Base-by-base conservation (phyloP, 1,284 basidiomycete species). In the Tylopilus orsonianus region DNA sequence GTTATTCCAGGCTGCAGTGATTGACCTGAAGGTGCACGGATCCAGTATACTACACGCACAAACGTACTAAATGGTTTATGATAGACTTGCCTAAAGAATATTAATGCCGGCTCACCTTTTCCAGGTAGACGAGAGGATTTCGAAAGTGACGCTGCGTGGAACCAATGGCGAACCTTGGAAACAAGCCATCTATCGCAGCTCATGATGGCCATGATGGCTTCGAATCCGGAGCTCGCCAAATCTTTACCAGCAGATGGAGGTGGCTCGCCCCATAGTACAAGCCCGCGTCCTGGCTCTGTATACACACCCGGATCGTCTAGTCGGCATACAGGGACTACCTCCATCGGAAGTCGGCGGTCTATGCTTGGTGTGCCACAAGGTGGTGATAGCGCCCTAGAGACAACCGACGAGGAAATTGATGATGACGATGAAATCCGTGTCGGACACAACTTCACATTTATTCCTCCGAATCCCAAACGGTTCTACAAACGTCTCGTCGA, bases 81-180 rank as follows among this genome's bases (percentile, higher is more conserved):
- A 36, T 39, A 71, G 87, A 90, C 87, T 26, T 94, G 91, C 64
- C 75, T 97, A 46, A 95, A 93, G 71, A 92, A 94, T 55, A 89
- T 98, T 65, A 90, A 88, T 51, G 86, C 90, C 7, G 88, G 91
- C 34, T 76, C 80, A 18, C 72, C 88, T 0, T 93, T 95, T 65
- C 93, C 95, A 0, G 93, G 90, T 24, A 79, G 86, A 40, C 78
- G 86, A 54, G 85, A 91, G 56, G 95, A 99, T 66, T 99, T 98
- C 59, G 77, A 81, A 22, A 83, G 69, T 48, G 89, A 88, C 3
- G 80, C 83, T 1, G 89, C 88, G 0, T 98, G 90, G 83, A 79
- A 85, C 29, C 76, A 87, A 29, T 98, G 93, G 91, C 79, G 84
- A 32, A 81, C 85, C 1, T 71, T 82, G n/a, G 96, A 98, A 72